Evolutionary conservation across 306 rosid genomes (phyloP).

Genomic region (Parietaria judaica): DNA sequence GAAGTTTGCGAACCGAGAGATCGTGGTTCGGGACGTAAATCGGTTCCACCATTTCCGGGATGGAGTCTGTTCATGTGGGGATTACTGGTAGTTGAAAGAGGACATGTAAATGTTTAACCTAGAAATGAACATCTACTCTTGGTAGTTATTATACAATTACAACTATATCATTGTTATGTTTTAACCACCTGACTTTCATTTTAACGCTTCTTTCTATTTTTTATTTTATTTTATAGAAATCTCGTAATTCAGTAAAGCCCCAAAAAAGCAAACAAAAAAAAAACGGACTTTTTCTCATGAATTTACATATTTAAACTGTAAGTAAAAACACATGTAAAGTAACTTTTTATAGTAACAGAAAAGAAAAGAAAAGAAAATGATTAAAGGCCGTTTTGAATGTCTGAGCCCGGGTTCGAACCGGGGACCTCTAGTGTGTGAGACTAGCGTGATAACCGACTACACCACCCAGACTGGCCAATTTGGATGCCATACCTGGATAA

Average conservation of each 20-base stretch:
- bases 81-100: slow-evolving; percentile 64
- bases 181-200: too few relatives aligned
- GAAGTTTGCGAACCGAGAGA: slow-evolving; percentile 67
- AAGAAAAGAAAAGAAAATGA: background rate
- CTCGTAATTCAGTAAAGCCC: too few relatives aligned
- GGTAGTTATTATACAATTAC: too few relatives aligned
- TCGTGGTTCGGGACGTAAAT: slow-evolving; percentile 85
- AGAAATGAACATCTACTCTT: background rate
- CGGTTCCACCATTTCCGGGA: slow-evolving; percentile 78
- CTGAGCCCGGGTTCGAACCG: slow-evolving; percentile 52
- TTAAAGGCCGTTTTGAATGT: background rate
- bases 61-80: slow-evolving; percentile 85
- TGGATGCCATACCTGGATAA: fast-evolving
- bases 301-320: too few relatives aligned
- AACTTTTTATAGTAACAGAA: too few relatives aligned
- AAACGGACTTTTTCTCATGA: too few relatives aligned
- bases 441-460: slow-evolving; percentile 49
- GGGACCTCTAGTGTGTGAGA: slow-evolving; percentile 48
- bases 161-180: too few relatives aligned
- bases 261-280: too few relatives aligned
- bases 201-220: too few relatives aligned
- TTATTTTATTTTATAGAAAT: too few relatives aligned
- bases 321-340: too few relatives aligned
- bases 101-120: slow-evolving; percentile 3
- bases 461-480: slow-evolving; percentile 29